Base-by-base conservation (phyloP, 805 yeast species). In the Saccharomycopsis amapae region DNA sequence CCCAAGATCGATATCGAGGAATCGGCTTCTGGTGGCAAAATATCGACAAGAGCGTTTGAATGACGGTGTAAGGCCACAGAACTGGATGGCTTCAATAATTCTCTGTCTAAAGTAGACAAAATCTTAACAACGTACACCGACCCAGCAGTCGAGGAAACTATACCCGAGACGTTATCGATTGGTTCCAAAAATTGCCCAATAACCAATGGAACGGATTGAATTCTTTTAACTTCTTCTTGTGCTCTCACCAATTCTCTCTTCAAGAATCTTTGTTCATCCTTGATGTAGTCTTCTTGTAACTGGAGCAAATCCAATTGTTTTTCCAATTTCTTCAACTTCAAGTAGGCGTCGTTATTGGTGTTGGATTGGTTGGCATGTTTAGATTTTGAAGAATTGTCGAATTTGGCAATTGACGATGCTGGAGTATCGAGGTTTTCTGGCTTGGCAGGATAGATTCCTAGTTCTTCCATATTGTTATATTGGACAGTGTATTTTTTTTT, bases 181-280 rank as follows among this genome's bases (percentile, higher is more conserved):
- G 97, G 97, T 64, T 93, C 98, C 56, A 93, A 72, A 59, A 93
- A 94, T 67, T 93, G 98, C 20, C 99, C 99, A 64, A 93, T 93
- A 13, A 93, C 99, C 54, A 94, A 73, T 13, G 98, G 98, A 42
- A 93, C 98, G 2, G 96, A 85, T 61, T 93, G 96, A 62, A 93
- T 94, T 58, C 96, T 78, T 65, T 93, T 90, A 38, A 93, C 98
- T 67, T 93, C 99, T 64, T 93, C 98, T 64, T 94, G 97, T 2
- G 98, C 98, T 58, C 97, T 80, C 40, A 89, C 80, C 46, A 93
- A 74, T 69, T 93, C 99, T 54, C 97, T 76, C 59, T 87, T 89
- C 63, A 93, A 73, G 66, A 90, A 96, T 60, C 96, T 93, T 61
- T 89, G 97, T 64, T 93, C 99, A 63, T 93, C 98, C 61, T 94